These are phyloP conservation scores for Magnusiomyces paraingens DNA, from an alignment of 1,139 yeast species.

Conservation along the genomic window DNA sequence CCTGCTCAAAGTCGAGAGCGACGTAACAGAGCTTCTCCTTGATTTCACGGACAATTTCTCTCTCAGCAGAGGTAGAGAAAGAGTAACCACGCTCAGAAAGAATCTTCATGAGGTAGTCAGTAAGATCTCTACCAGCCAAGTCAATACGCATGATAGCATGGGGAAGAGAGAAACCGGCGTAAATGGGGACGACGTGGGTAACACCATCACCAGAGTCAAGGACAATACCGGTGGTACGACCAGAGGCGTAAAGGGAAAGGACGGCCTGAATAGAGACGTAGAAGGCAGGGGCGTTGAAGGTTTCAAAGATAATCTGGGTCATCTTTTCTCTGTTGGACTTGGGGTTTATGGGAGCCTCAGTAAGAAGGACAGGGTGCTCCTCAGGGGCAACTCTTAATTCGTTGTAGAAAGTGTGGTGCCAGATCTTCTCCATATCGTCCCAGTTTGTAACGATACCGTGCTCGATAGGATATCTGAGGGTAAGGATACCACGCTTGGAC, in stretches of 20 bases:
- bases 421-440: conserved; percentile 99
- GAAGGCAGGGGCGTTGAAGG: conserved; percentile 98
- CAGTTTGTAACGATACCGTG: conserved; percentile 99
- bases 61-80: conserved; percentile 98
- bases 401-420: conserved; percentile 98
- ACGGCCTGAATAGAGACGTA: conserved; percentile 99
- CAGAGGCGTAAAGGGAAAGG: conserved; percentile 94
- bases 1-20: conserved; percentile 94
- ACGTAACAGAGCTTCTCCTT: conserved; percentile 98
- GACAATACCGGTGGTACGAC: conserved; percentile 99
- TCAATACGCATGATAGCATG: conserved; percentile 98
- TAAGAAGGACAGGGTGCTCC: conserved; percentile 96
- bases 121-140: conserved; percentile 99
- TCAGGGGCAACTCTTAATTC: conserved; percentile 98
- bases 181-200: conserved; percentile 99
- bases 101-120: conserved; percentile 98
- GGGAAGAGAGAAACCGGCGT: conserved; percentile 99
- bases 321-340: conserved; percentile 99
- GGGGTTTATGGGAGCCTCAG: conserved; percentile 99
- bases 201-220: conserved; percentile 99
- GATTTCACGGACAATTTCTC: conserved; percentile 99
- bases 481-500: conserved; percentile 99
- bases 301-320: conserved; percentile 98
- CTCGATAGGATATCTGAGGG: conserved; percentile 98
- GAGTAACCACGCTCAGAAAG: conserved; percentile 98